Evolutionary conservation across 768 basidiomycete genomes (phyloP), one percentile per base, ranked within the genome.

Genomic region (Leccinum rimulosum): DNA sequence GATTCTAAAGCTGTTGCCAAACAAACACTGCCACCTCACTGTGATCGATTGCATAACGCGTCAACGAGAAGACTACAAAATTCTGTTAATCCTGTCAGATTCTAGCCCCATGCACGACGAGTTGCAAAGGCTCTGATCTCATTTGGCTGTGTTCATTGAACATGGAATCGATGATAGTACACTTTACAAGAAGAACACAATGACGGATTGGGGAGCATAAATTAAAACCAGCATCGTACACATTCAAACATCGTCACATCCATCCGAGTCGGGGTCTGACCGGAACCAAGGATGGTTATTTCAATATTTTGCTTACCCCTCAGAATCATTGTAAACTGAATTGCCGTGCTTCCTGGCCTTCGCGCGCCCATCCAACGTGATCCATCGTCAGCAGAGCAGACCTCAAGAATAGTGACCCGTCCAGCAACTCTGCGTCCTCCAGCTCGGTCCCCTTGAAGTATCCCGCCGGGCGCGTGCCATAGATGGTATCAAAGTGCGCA

Each of bases 291-390:
- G 17, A n/a, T 40, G 8, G 0, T n/a, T 7, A 0, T 40, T 40
- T n/a, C 6, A 15, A n/a, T 40, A 8, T 40, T 40, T 36, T 15
- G 35, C 35, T 36, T 36, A 15, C 3, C 38, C 40, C 17, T 40
- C 43, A 69, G 52, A 76, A 73, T 4, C 71, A 74, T 3, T 70
- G 63, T 1, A 66, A 52, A 54, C 70, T 62, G 62, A 73, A 78
- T 1, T 50, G 62, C 8, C 54, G 58, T 14, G 52, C 45, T 11
- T 68, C 58, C 57, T 73, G 27, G 0, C 76, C 77, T 57, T 80
- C 77, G 14, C 76, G 65, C 63, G 69, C 75, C 77, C 77, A 79
- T 12, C 78, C 78, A 10, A 75, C 47, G 27, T 65, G 65, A 43
- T 74, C 68, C 27, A 67, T 63, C 0, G 73, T 74, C 49, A 77